Evolutionary conservation across 371 early-diverging fungal genomes (phyloP).

Genomic region (Blakeslea trispora): DNA sequence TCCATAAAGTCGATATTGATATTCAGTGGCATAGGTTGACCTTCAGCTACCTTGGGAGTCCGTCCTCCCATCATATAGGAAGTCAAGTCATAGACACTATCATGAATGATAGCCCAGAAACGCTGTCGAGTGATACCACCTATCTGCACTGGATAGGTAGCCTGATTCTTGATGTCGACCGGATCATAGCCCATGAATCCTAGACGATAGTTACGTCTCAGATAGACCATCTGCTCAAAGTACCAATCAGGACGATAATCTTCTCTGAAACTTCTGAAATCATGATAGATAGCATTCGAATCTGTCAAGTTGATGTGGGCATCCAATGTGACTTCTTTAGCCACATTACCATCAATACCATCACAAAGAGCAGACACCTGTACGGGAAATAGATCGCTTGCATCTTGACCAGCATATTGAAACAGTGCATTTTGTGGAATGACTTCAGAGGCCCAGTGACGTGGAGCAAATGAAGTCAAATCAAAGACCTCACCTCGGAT

Average conservation of each 20-base stretch:
- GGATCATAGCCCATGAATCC: constrained; percentile 53
- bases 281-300: constrained; percentile 44
- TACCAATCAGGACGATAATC: constrained; percentile 59
- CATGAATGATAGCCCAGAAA: constrained; percentile 54
- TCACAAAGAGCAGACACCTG: constrained; percentile 67
- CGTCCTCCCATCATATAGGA: constrained; percentile 51
- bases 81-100: constrained; percentile 60
- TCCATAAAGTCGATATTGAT: constrained; percentile 54
- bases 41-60: constrained; percentile 17
- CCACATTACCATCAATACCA: constrained; percentile 36
- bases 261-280: constrained; percentile 42
- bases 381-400: constrained; percentile 73
- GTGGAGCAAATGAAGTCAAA: constrained; percentile 65
- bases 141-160: constrained; percentile 30
- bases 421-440: constrained; percentile 39
- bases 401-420: constrained; percentile 72
- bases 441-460: constrained; percentile 55
- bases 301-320: constrained; percentile 48
- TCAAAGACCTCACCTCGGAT: constrained; percentile 78
- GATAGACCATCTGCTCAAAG: constrained; percentile 51
- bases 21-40: constrained; percentile 14
- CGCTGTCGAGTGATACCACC: constrained; percentile 28
- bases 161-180: constrained; percentile 41
- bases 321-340: constrained; percentile 39
- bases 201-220: constrained; percentile 54